phyloP scores from a whole-genome alignment of 1,284 basidiomycete genomes.

The Pseudozyma sp. region DNA sequence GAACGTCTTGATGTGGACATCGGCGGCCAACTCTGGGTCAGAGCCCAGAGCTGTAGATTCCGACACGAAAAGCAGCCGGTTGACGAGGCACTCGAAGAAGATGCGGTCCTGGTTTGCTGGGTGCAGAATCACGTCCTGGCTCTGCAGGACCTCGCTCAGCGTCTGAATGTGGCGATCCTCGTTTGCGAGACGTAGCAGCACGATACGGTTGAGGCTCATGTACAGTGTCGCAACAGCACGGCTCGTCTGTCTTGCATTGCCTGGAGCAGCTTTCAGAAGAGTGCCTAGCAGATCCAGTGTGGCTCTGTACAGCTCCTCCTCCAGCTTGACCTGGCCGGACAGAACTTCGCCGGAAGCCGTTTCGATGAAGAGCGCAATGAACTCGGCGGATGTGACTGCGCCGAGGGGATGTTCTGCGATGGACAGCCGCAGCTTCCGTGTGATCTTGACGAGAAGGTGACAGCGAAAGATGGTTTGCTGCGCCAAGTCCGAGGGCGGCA shows the following conservation, averaged over 20 bases:
- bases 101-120: slow-evolving; percentile 39
- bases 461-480: slow-evolving; percentile 40
- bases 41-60: not conserved
- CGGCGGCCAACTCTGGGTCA: not conserved
- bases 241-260: not conserved
- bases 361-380: slow-evolving; percentile 40
- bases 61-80: slow-evolving; percentile 29
- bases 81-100: slow-evolving; percentile 56
- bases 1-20: slow-evolving; percentile 27
- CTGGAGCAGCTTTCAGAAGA: slow-evolving; percentile 9
- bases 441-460: slow-evolving; percentile 23
- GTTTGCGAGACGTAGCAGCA: slow-evolving; percentile 38
- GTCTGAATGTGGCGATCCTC: slow-evolving; percentile 10
- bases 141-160: slow-evolving; percentile 33
- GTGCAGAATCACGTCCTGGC: slow-evolving; percentile 42
- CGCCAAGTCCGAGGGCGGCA: slow-evolving; percentile 47
- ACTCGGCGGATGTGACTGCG: slow-evolving; percentile 11
- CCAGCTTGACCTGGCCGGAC: slow-evolving; percentile 21
- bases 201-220: slow-evolving; percentile 53
- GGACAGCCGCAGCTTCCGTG: slow-evolving; percentile 7
- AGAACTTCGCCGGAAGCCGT: slow-evolving; percentile 47
- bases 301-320: slow-evolving; percentile 25
- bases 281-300: slow-evolving; percentile 24
- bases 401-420: slow-evolving; percentile 14
- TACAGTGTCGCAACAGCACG: slow-evolving; percentile 30